A percentile compares a stretch with the other conserved stretches of the same genome.
phyloP scores from a whole-genome alignment of 1,284 basidiomycete genomes.

The Pisolithus thermaeus region DNA sequence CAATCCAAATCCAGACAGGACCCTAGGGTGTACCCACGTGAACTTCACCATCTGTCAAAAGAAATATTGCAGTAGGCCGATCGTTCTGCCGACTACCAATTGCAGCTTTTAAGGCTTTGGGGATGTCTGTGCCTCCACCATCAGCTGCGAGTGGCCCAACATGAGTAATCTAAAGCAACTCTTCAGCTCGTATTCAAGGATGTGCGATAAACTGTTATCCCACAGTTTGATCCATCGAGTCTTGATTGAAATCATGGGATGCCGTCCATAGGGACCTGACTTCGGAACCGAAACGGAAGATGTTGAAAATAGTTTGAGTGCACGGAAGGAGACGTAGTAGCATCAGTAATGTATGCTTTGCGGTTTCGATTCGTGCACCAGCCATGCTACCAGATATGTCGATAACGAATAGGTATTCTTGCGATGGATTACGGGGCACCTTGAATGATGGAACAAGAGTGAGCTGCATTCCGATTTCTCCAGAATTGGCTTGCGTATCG shows the following conservation, averaged over 20 bases:
- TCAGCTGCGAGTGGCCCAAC: constrained; percentile 36
- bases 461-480: constrained; percentile 45
- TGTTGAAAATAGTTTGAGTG: constrained; percentile 36
- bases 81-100: constrained; percentile 17
- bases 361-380: constrained; percentile 27
- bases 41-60: constrained; percentile 50
- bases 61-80: constrained; percentile 42
- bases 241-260: constrained; percentile 25
- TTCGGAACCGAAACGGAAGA: constrained; percentile 42
- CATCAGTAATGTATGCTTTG: constrained; percentile 30
- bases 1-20: background rate
- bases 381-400: constrained; percentile 40
- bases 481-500: constrained; percentile 13
- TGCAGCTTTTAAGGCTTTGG: constrained; percentile 29
- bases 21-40: constrained; percentile 8
- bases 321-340: constrained; percentile 31
- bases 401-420: constrained; percentile 41
- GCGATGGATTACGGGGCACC: constrained; percentile 30
- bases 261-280: constrained; percentile 37
- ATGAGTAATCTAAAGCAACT: constrained; percentile 21
- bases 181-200: constrained; percentile 2
- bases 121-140: constrained; percentile 45
- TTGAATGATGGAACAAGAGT: constrained; percentile 46
- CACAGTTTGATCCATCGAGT: constrained; percentile 35
- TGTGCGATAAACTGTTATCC: constrained; percentile 11